phyloP scores from a whole-genome alignment of 2,329 filamentous ascomycete genomes.

The Alternaria longipes region DNA sequence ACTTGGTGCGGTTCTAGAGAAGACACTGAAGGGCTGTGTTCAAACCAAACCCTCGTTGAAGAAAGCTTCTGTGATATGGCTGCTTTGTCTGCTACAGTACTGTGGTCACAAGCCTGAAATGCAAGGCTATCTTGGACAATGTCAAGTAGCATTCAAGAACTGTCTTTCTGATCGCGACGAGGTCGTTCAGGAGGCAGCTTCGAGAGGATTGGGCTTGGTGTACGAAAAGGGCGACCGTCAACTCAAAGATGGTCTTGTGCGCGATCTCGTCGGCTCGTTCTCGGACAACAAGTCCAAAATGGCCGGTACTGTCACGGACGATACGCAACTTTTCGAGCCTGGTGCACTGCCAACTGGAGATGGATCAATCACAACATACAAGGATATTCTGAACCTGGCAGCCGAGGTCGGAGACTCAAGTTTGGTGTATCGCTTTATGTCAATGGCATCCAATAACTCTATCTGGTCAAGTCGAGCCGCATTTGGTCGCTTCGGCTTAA shows the following conservation, averaged over 20 bases:
- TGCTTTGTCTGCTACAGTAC: conserved; percentile 89
- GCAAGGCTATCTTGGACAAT: conserved; percentile 76
- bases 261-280: conserved; percentile 87
- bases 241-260: conserved; percentile 83
- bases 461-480: conserved; percentile 98
- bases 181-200: conserved; percentile 94
- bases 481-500: conserved; percentile 92
- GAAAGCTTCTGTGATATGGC: conserved; percentile 94
- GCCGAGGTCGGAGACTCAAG: conserved; percentile 95
- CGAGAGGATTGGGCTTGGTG: conserved; percentile 86
- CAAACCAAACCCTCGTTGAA: conserved; percentile 87
- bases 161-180: conserved; percentile 90
- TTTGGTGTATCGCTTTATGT: conserved; percentile 99
- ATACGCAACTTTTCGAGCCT: conserved; percentile 93
- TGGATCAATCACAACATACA: conserved; percentile 92
- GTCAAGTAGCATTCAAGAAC: conserved; percentile 86
- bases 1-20: conserved; percentile 70
- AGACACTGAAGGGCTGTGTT: conserved; percentile 78
- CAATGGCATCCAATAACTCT: conserved; percentile 90
- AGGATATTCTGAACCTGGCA: conserved; percentile 95
- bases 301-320: conserved; percentile 80
- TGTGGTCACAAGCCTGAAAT: conserved; percentile 81
- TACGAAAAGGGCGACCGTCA: conserved; percentile 89
- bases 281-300: conserved; percentile 76
- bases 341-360: conserved; percentile 90